phyloP scores from a whole-genome alignment of 345 rosid species.

The Anacardium occidentale region DNA sequence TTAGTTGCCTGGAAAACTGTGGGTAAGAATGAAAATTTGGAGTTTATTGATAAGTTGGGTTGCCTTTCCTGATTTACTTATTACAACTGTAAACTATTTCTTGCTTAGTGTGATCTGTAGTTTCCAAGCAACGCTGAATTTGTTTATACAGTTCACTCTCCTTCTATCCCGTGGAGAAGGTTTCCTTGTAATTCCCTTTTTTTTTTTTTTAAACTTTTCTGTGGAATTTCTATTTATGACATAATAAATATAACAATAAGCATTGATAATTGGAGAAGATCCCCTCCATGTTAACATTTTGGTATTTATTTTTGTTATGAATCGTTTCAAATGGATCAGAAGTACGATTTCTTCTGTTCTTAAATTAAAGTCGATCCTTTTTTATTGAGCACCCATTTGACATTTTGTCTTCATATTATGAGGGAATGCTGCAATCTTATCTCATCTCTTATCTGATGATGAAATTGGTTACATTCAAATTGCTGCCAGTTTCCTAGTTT shows the following conservation, averaged over 20 bases:
- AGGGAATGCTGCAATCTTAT: neutral
- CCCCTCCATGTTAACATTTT: too few species aligned
- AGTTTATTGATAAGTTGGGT: neutral
- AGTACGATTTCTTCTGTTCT: neutral
- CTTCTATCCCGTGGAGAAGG: too few species aligned
- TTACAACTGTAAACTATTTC: neutral
- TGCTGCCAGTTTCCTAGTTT: neutral
- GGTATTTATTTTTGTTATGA: neutral
- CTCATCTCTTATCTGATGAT: conserved; percentile 2
- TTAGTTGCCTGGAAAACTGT: conserved; percentile 15
- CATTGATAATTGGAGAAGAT: too few species aligned
- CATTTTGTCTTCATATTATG: neutral
- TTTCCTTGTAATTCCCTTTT: too few species aligned
- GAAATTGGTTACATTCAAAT: neutral
- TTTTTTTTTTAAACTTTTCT: too few species aligned
- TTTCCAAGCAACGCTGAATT: neutral
- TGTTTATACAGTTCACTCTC: too few species aligned
- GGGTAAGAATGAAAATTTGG: conserved; percentile 11
- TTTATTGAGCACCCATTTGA: neutral
- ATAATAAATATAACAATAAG: too few species aligned
- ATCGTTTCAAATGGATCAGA: conserved; percentile 36
- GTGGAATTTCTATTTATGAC: too few species aligned
- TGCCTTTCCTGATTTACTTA: too few species aligned
- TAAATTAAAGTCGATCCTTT: conserved; percentile 11
- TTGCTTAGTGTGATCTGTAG: neutral